phyloP scores from a whole-genome alignment of 176 grass and related monocot species.

The Miscanthus lutarioriparius region DNA sequence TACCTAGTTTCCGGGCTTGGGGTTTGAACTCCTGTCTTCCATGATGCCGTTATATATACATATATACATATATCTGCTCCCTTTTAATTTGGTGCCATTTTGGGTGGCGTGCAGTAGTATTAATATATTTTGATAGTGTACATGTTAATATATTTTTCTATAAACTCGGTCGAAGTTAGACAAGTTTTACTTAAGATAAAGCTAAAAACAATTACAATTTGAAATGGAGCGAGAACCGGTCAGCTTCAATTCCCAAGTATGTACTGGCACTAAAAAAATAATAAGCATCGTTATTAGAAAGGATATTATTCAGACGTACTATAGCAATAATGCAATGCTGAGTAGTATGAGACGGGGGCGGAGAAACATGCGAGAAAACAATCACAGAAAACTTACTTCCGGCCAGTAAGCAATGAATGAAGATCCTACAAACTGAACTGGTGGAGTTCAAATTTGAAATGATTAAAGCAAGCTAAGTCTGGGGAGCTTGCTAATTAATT shows the following conservation, averaged over 20 bases:
- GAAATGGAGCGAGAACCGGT: neutral
- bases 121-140: too few species aligned
- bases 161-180: neutral
- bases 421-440: neutral
- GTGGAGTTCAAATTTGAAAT: constrained; percentile 34
- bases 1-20: constrained; percentile 23
- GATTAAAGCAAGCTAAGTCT: constrained; percentile 30
- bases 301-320: neutral
- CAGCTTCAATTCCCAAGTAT: neutral
- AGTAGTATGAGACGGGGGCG: neutral
- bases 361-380: neutral
- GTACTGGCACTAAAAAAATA: neutral
- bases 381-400: neutral
- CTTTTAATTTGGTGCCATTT: neutral
- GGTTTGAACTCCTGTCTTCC: constrained; percentile 25
- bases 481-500: constrained; percentile 8
- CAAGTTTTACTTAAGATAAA: neutral
- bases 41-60: neutral
- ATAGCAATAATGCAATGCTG: too few species aligned
- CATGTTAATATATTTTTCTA: neutral
- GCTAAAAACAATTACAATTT: neutral
- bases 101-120: too few species aligned
- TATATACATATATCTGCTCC: neutral
- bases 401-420: neutral
- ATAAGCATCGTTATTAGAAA: neutral